These are phyloP conservation scores for Cytospora mali DNA, from an alignment of 2,329 filamentous ascomycete genomes.

Conservation along the genomic window DNA sequence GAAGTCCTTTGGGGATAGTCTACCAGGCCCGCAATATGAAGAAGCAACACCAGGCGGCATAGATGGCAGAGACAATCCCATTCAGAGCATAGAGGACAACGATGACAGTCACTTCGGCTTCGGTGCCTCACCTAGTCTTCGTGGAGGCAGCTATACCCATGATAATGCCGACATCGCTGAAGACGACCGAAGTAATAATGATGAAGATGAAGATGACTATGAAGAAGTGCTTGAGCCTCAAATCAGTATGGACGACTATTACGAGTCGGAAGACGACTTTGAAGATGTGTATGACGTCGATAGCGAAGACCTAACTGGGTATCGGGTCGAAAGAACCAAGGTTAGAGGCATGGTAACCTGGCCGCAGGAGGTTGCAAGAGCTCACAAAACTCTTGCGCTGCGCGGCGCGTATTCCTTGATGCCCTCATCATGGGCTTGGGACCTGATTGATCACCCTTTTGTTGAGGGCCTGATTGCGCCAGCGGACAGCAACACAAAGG, in stretches of 20 bases:
- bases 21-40: not conserved
- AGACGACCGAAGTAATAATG: not conserved
- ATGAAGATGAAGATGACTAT: slow-evolving; percentile 7
- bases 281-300: slow-evolving; percentile 22
- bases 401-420: slow-evolving; percentile 41
- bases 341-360: slow-evolving; percentile 33
- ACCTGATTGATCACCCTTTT: slow-evolving; percentile 40
- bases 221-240: not conserved
- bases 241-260: slow-evolving; percentile 5
- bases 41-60: not conserved
- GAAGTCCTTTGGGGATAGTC: not conserved
- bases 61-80: slow-evolving; percentile 43
- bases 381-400: slow-evolving; percentile 40
- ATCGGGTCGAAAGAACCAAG: slow-evolving; percentile 23
- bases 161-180: slow-evolving; percentile 37
- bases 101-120: not conserved
- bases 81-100: slow-evolving; percentile 48
- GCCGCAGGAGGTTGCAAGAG: slow-evolving; percentile 37
- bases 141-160: slow-evolving; percentile 31
- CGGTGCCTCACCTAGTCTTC: slow-evolving; percentile 9
- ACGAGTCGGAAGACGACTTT: slow-evolving; percentile 16
- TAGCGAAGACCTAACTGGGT: slow-evolving; percentile 7
- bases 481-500: slow-evolving; percentile 29
- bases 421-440: slow-evolving; percentile 37
- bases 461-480: slow-evolving; percentile 38